Evolutionary conservation across 257 asterid genomes (phyloP).

Genomic region (Leonotis leonurus): DNA sequence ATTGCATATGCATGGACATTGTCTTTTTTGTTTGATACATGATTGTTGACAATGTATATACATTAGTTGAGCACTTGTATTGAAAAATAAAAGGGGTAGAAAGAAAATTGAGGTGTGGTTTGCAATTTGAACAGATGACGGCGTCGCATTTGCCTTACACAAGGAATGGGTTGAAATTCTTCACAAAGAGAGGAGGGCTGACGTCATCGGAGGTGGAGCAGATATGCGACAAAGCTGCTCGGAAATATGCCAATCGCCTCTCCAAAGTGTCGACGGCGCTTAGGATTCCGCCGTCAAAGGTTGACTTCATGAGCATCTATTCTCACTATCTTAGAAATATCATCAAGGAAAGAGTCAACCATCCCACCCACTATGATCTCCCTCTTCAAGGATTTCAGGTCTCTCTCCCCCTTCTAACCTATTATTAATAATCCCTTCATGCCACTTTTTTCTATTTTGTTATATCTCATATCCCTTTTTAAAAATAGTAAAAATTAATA

Average conservation of each 20-base stretch:
- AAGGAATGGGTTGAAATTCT: constrained; percentile 75
- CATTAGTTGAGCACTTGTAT: too few species aligned
- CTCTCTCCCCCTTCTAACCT: too few species aligned
- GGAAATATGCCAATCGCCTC: constrained; percentile 60
- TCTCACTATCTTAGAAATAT: constrained; percentile 63
- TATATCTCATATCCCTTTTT: too few species aligned
- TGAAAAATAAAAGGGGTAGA: too few species aligned
- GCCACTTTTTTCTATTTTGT: too few species aligned
- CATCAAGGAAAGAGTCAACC: constrained; percentile 67
- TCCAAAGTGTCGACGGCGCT: constrained; percentile 55
- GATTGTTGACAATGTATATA: too few species aligned
- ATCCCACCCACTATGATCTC: constrained; percentile 57
- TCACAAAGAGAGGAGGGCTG: constrained; percentile 76
- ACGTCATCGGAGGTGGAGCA: constrained; percentile 73
- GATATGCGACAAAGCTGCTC: constrained; percentile 70
- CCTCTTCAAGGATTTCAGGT: constrained; percentile 90
- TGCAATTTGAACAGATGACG: constrained; percentile 59
- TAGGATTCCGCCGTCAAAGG: constrained; percentile 31
- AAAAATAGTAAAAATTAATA: too few species aligned
- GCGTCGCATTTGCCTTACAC: constrained; percentile 96
- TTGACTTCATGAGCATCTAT: constrained; percentile 73
- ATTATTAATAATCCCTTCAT: too few species aligned
- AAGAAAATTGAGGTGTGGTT: too few species aligned
- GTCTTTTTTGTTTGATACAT: too few species aligned
- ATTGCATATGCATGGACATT: too few species aligned